phyloP scores from a whole-genome alignment of 2,329 filamentous ascomycete species.

The Cordyceps militaris region DNA sequence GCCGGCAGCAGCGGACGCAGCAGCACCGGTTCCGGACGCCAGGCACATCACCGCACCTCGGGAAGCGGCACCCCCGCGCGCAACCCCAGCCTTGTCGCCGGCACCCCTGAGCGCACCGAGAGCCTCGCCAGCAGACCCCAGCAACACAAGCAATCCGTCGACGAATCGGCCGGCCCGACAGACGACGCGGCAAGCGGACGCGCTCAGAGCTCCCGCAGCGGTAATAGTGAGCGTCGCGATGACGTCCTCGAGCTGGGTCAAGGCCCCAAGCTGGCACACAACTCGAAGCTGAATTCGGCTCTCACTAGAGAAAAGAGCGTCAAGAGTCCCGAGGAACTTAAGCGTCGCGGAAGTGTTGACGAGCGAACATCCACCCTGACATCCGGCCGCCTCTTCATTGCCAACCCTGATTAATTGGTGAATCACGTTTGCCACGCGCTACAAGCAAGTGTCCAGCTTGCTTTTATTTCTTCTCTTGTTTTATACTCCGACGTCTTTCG shows the following conservation, averaged over 20 bases:
- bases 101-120: constrained; percentile 48
- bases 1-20: constrained; percentile 71
- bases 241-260: constrained; percentile 48
- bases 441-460: too few species aligned
- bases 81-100: constrained; percentile 45
- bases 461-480: not conserved
- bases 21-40: constrained; percentile 51
- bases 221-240: constrained; percentile 56
- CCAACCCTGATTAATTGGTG: constrained; percentile 64
- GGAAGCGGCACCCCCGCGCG: constrained; percentile 33
- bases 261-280: constrained; percentile 47
- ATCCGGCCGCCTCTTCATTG: constrained; percentile 69
- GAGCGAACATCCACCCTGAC: constrained; percentile 73
- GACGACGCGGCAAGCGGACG: constrained; percentile 41
- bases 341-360: constrained; percentile 73
- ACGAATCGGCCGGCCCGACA: constrained; percentile 19
- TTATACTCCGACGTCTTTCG: constrained; percentile 6
- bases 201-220: constrained; percentile 45
- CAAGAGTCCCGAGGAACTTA: constrained; percentile 64
- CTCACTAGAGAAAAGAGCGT: constrained; percentile 58
- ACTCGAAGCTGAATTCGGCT: constrained; percentile 50
- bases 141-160: constrained; percentile 25
- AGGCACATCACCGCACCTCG: constrained; percentile 44
- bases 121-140: constrained; percentile 37
- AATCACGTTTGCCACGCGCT: not conserved